phyloP scores from a whole-genome alignment of 208 protist species.

The Leishmania mexicana region DNA sequence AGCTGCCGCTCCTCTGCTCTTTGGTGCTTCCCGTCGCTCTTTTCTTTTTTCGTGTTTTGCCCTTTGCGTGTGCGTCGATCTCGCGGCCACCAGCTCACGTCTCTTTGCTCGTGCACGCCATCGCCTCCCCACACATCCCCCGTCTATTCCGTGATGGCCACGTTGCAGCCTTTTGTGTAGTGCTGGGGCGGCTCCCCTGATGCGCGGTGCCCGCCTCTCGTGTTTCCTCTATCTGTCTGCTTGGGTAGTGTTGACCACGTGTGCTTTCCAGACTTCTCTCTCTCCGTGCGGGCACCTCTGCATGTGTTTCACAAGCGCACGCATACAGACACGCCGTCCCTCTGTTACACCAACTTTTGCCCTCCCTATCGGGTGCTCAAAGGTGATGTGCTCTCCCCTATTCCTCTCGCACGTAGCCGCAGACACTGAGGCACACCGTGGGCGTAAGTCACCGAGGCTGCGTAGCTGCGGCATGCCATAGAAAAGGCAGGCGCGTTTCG shows the following conservation, averaged over 20 bases:
- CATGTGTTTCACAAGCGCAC: neutral
- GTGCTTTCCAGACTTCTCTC: neutral
- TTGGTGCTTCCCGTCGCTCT: neutral
- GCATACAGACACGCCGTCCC: neutral
- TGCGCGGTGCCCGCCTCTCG: neutral
- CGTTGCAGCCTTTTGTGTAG: neutral
- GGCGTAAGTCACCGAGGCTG: neutral
- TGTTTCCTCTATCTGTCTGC: neutral
- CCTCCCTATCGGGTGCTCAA: neutral
- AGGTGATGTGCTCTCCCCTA: neutral
- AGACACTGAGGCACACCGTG: neutral
- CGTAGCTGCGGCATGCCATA: neutral
- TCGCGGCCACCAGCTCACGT: neutral
- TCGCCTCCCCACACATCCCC: neutral
- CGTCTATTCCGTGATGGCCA: neutral
- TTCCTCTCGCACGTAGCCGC: neutral
- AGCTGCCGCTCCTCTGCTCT: constrained; percentile 4
- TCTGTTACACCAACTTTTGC: neutral
- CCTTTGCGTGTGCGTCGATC: neutral
- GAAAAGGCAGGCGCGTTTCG: neutral
- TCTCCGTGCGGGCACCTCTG: neutral
- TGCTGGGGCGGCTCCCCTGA: neutral
- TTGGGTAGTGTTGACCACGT: neutral
- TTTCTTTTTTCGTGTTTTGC: neutral
- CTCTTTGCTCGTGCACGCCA: neutral